Base-by-base conservation (phyloP, 1,139 yeast genomes). In the Komagataea norvegica region DNA sequence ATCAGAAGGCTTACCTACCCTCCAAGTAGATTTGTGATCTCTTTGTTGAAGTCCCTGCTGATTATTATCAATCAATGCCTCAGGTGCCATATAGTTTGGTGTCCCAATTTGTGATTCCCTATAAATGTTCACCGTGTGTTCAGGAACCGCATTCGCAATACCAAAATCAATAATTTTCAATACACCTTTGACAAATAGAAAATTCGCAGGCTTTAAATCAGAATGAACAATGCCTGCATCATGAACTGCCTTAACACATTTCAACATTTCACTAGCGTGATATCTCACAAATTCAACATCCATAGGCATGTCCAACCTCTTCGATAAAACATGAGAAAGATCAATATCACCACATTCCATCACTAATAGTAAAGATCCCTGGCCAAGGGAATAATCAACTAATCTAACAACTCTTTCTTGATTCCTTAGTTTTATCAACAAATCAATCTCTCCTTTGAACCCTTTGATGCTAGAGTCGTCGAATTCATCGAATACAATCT, bases 41-140 rank as follows among this genome's bases (percentile, higher is more conserved):
- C 56, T 32, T 48, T 62, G 37, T 38, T 53, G 45, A 23, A 52
- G 54, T 13, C 43, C 42, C 28, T 53, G 56, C 15, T 56, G 51
- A 32, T 56, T 57, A 33, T 54, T 58, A 37, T 51, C 95, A 31
- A 82, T 70, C 40, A 89, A 65, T 0, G 97, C 87, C 59, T 91
- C 98, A 0, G 98, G 98, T 0, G 98, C 96, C 98, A 91, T 91
- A 59, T 91, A 91, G 58, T 85, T 87, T 3, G 96, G 96, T 0
- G 98, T 91, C 3, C 98, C 98, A 41, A 88, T 83, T 57, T 87
- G 96, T 6, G 88, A 77, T 45, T 87, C 95, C 41, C 97, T 72
- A 56, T 89, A 91, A 17, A 91, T 77, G 52, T 91, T 91, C 22
- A 85, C 79, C 0, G 98, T 91, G 54, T 87, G 87, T 40, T 89